Evolutionary conservation across 1,139 yeast species (phyloP), one percentile per base, ranked within the genome.

Genomic region (Lodderomyces pseudojiufengensis): DNA sequence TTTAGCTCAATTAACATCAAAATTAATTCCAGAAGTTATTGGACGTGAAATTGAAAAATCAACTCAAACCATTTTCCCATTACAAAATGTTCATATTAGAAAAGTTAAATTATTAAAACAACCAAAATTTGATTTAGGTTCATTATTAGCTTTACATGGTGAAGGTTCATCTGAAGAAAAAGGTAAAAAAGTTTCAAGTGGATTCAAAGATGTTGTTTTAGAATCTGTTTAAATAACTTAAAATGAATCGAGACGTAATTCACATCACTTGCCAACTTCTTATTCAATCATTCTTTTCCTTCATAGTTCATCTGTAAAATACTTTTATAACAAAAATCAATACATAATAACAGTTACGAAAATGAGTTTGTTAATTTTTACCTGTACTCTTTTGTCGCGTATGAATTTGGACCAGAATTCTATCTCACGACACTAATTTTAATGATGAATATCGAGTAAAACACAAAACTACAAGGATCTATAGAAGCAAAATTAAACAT

Each of bases 1-100:
- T 41, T 67, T 69, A 56, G 69, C 75, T 47, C 75, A 69, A 57
- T 67, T 69, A 57, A 66, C 73, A 44, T 65, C 73, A 46, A 70
- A 70, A 59, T 69, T 70, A 61, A 70, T 70, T 45, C 75, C 76
- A 44, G 76, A 70, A 60, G 76, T 69, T 42, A 69, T 70, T 55
- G 73, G 74, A 50, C 72, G 76, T 59, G 76, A 70, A 58, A 70
- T 70, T 53, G 75, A 69, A 59, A 70, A 70, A 62, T 65, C 74
- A 37, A 70, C 76, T 43, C 73, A 68, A 58, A 57, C 73, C 44
- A 65, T 70, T 55, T 67, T 66, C 58, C 76, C 76, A 51, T 70
- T 70, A 57, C 76, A 70, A 58, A 68, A 70, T 60, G 70, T 70
- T 48, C 74, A 69, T 63, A 67, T 70, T 55, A 68, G 75, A 68